Percentiles rank a stretch among this genome's conserved stretches.
Conservation (phyloP, 495 filamentous ascomycete genomes). For the Podospora bellae-mahoneyi region DNA sequence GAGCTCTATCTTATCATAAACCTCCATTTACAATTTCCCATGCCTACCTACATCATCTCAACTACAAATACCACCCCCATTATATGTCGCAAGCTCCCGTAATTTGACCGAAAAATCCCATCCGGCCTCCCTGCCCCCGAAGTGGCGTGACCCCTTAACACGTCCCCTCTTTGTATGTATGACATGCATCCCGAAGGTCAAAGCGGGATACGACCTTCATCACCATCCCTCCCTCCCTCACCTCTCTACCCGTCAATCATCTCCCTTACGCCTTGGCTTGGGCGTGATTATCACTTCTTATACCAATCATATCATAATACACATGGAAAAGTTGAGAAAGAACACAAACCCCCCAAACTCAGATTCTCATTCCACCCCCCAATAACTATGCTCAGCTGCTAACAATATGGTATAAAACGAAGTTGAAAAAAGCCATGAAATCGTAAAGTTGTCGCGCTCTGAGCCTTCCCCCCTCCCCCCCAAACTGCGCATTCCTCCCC, state of each 20-base stretch:
- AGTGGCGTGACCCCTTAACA: neutral
- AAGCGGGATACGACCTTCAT: conserved; percentile 10
- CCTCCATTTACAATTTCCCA: neutral
- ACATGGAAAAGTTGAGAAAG: neutral
- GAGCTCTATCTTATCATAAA: neutral
- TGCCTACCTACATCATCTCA: neutral
- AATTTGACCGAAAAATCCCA: neutral
- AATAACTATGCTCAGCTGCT: neutral
- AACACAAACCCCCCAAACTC: neutral
- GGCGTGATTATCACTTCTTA: neutral
- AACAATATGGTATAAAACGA: conserved; percentile 2
- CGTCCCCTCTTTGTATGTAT: neutral
- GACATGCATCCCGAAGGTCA: conserved; percentile 8
- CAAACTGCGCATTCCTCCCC: neutral
- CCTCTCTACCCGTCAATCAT: neutral
- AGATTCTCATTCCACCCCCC: neutral
- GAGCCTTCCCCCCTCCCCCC: neutral
- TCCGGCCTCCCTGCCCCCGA: neutral
- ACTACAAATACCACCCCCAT: neutral
- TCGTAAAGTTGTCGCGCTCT: neutral
- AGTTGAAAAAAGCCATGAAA: neutral
- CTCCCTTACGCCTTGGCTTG: neutral
- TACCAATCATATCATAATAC: neutral
- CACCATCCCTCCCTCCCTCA: neutral
- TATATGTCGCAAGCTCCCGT: neutral